Percentiles rank a stretch among this genome's conserved stretches.
These are phyloP conservation scores for Pythium diclinum DNA, from an alignment of 352 stramenopile genomes.

Conservation along the genomic window DNA sequence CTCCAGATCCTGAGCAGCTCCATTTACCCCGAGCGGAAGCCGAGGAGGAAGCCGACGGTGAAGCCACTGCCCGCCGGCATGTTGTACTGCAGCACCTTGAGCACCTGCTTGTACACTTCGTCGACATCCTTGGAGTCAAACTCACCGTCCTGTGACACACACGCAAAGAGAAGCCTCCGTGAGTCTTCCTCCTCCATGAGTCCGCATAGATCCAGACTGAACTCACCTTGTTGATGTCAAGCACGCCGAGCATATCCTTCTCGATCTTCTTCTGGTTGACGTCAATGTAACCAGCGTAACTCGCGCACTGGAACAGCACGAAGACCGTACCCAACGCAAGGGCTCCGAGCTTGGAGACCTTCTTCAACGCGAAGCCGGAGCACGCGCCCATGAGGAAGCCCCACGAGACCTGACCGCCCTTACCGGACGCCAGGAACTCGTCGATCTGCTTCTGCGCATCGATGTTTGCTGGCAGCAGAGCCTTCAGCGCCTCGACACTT, in stretches of 20 bases:
- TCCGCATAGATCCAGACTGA: background rate
- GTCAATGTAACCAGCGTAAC: constrained; percentile 88
- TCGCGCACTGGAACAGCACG: constrained; percentile 85
- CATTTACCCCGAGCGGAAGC: constrained; percentile 65
- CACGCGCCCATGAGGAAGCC: constrained; percentile 90
- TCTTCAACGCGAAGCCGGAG: constrained; percentile 88
- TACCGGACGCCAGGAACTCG: constrained; percentile 62
- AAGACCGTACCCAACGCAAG: constrained; percentile 84
- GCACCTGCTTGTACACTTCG: constrained; percentile 67
- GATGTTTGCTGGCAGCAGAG: constrained; percentile 40
- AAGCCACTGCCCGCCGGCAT: constrained; percentile 76
- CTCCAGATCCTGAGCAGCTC: background rate
- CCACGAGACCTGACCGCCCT: constrained; percentile 82
- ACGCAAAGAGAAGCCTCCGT: constrained; percentile 2
- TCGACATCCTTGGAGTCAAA: constrained; percentile 80
- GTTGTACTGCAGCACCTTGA: constrained; percentile 79
- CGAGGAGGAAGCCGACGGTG: constrained; percentile 64
- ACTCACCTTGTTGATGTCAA: constrained; percentile 79
- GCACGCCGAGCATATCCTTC: constrained; percentile 59
- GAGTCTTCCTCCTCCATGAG: background rate
- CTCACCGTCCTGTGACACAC: constrained; percentile 47
- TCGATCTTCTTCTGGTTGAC: constrained; percentile 92
- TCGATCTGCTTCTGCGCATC: constrained; percentile 53
- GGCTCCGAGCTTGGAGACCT: constrained; percentile 88
- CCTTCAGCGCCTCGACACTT: constrained; percentile 36